Base-by-base conservation (phyloP, 257 asterid genomes). In the Solanum verrucosum region DNA sequence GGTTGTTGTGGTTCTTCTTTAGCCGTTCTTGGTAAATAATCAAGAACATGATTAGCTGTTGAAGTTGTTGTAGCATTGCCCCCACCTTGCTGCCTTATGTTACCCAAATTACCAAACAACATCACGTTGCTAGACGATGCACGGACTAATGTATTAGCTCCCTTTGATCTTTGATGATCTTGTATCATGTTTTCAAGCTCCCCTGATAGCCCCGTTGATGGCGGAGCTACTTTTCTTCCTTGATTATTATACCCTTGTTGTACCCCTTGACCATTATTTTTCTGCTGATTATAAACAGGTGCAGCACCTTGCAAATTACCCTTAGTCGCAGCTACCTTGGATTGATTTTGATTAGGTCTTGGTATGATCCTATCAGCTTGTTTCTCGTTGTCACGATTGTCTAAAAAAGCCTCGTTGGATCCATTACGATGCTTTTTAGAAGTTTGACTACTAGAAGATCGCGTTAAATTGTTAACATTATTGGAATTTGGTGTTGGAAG, bases 111-210 rank as follows among this genome's bases (percentile, higher is more conserved):
- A 1, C 95, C 92, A 18, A 40, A 84, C 88, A 94, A 29, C 98
- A 94, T 95, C 16, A 94, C 96, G 37, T 95, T 95, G 59, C 98
- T 85, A 0, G 98, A 95, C 20, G 98, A 95, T 9, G 98, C 98
- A 34, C 98, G 88, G 81, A 95, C 95, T 75, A 95, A 88, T 3
- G 86, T 71, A 13, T 91, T 90, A 3, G 94, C 90, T 6, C 93
- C 94, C 27, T 89, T 93, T 5, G 95, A 82, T 44, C 87, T 90
- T 90, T 94, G 98, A n/a, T 94, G 94, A 90, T 95, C 98, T 0
- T 83, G 71, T 88, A 94, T 94, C 98, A 95, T 95, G 88, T 89
- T 92, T 1, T 95, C 98, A 6, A 95, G 97, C 88, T 95, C 97
- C 4, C 96, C 95, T 3, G 97, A 94, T 10, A 95, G 60, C 23